Evolutionary conservation across 2,329 filamentous ascomycete genomes (phyloP), one percentile per base, ranked within the genome.

Genomic region (Hawksworthiomyces lignivorus): DNA sequence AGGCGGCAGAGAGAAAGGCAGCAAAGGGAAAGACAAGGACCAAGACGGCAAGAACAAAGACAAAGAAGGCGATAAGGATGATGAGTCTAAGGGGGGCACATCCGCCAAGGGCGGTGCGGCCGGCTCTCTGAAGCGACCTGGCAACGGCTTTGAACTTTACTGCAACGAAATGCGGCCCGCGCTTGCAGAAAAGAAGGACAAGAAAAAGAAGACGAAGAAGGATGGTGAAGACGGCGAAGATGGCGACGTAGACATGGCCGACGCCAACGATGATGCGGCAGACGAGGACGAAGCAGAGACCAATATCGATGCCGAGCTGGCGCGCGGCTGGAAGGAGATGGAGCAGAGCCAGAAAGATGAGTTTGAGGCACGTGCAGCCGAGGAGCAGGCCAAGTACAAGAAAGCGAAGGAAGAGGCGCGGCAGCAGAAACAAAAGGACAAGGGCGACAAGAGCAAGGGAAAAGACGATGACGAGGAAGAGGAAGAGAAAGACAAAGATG

Each of bases 71-170:
- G 34, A 27, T 15, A 36, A 34, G 26, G 38, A 28, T 12, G 29
- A 18, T 14, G 36, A 22, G 14, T 41, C 11, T 38, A 46, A 18
- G 7, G 24, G 22, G 15, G 29, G 20, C 22, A 27, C 8, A 4
- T 51, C 51, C 38, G 54, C 60, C 45, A 72, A 73, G 47, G 64
- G 68, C 36, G 49, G 63, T 14, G 53, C 57, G 43, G 17, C 35
- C 15, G 22, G 24, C 39, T 53, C 61, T 17, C 56, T 63, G 14
- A 69, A 70, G 54, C 61, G 61, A 36, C 67, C 69, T 11, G 60
- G 58, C 46, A 69, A 59, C 48, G 73, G 71, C 3, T 78, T 75
- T 51, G 72, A 76, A 47, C 58, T 77, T 14, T 79, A 72, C 59
- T 74, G 69, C 54, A 62, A 64, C 41, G 72, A 76, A 47, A 63